Evolutionary conservation across 1,139 yeast genomes (phyloP), one percentile per base, ranked within the genome.

Genomic region (Candida labiduridarum): DNA sequence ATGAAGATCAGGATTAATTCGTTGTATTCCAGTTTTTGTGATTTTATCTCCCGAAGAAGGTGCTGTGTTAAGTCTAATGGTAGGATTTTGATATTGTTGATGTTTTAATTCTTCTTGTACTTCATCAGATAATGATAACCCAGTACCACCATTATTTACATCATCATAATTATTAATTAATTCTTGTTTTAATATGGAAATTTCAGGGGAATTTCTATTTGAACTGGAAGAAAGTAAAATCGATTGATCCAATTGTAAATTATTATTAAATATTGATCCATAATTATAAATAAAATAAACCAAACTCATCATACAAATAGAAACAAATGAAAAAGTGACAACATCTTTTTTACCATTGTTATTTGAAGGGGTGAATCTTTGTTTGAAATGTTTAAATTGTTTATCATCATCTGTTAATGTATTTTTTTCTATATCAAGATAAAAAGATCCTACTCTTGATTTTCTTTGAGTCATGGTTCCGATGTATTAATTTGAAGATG

Each of bases 31-130:
- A 15, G 9, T 16, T 11, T 19, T 41, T 1, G 71, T 65, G 7
- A 71, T 71, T 2, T 11, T 58, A 67, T 49, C 71, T 72, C 2
- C 53, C 66, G 38, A 69, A 9, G 44, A 27, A 6, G 43, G 22
- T 22, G 44, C 4, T 19, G 22, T 19, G 22, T 4, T 6, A 30
- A 40, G 14, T n/a, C 19, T 43, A 11, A n/a, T 15, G 4, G 22
- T n/a, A 15, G 38, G 29, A 9, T 6, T 12, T 30, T 41, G 41
- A 14, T 36, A 41, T 30, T 38, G 47, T 30, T 44, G 47, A 6
- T 27, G 47, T 30, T 29, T 36, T 38, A 44, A 44, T 38, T 44
- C 47, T 29, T 29, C 47, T 44, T 44, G 33, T 6, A 36, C 30
- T 44, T 44, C 47, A 8, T 30, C 30, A 19, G 47, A 36, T n/a